Evolutionary conservation across 2,329 filamentous ascomycete genomes (phyloP).

Genomic region (Ophiostoma perfectum): DNA sequence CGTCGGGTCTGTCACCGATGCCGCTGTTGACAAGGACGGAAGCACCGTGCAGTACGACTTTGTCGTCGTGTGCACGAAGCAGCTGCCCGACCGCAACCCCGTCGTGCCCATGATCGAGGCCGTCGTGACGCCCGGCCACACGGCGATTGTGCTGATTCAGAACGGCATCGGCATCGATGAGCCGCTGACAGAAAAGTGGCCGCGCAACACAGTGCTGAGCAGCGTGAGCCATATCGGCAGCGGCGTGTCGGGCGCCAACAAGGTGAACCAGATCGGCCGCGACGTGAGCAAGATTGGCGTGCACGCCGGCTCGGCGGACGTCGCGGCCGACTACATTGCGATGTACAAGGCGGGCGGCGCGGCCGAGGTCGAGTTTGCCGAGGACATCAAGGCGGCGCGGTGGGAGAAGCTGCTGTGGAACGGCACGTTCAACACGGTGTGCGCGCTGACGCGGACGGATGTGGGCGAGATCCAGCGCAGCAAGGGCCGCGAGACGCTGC

Average conservation of each 20-base stretch:
- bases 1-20: slow-evolving; percentile 36
- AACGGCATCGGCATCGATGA: slow-evolving; percentile 68
- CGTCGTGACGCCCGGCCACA: slow-evolving; percentile 49
- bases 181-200: slow-evolving; percentile 34
- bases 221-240: slow-evolving; percentile 27
- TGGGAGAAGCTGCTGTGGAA: slow-evolving; percentile 28
- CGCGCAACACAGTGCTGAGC: slow-evolving; percentile 24
- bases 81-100: slow-evolving; percentile 58
- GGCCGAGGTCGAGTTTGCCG: slow-evolving; percentile 15
- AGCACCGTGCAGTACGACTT: slow-evolving; percentile 44
- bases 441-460: slow-evolving; percentile 25
- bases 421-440: slow-evolving; percentile 26
- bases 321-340: background rate
- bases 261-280: slow-evolving; percentile 21
- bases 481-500: slow-evolving; percentile 27
- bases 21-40: background rate
- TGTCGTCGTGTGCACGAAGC: slow-evolving; percentile 65
- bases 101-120: slow-evolving; percentile 55
- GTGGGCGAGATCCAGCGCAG: slow-evolving; percentile 27
- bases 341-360: slow-evolving; percentile 24
- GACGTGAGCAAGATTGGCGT: slow-evolving; percentile 25
- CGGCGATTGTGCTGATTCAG: slow-evolving; percentile 62
- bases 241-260: slow-evolving; percentile 19
- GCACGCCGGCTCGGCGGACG: background rate
- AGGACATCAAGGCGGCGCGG: slow-evolving; percentile 24